Base-by-base conservation (phyloP, 1,139 yeast species). In the Zygosaccharomyces sapae region DNA sequence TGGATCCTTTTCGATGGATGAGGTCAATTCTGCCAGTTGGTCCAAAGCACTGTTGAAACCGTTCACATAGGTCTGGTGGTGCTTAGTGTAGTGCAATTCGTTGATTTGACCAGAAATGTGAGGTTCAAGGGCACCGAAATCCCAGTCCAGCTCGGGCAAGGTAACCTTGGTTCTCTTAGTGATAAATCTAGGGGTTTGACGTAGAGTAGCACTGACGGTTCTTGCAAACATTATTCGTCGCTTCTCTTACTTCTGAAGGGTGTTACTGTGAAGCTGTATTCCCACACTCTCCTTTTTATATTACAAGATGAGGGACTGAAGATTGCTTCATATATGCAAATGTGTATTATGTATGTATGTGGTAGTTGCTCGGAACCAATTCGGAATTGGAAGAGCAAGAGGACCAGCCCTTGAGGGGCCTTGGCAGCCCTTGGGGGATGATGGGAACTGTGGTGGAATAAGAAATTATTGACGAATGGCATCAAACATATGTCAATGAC, bases 41-140 rank as follows among this genome's bases (percentile, higher is more conserved):
- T 87, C 96, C 62, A 80, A 70, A 36, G 96, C 90, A 36, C 82
- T 72, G 72, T 90, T 90, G 74, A 81, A 86, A 43, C 95, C 94
- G 64, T 79, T 86, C 61, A 88, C 97, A 64, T 90, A 90, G 33
- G 96, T 86, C 71, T 88, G 96, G 70, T 90, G 97, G 71, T 90
- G 97, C 75, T 90, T 89, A 59, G 83, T 75, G 78, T 90, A 84
- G 74, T 90, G 97, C 47, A 85, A 63, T 70, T 88, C 95, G 70
- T 88, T 90, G 72, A 90, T 89, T 66, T 86, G 80, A 45, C 89
- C 95, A 38, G 95, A 83, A 61, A 90, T 88, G 72, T 73, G 79
- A 49, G 97, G 97, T 73, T 90, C 97, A 53, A 90, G 76, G 20
- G 92, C 96, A 57, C 80, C 86, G 61, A 81, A 89, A 65, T 84